Percentiles rank a stretch among this genome's conserved stretches.
Evolutionary conservation across 73 alveolate species (phyloP).

Genomic region (Paraurostyla sp.): DNA sequence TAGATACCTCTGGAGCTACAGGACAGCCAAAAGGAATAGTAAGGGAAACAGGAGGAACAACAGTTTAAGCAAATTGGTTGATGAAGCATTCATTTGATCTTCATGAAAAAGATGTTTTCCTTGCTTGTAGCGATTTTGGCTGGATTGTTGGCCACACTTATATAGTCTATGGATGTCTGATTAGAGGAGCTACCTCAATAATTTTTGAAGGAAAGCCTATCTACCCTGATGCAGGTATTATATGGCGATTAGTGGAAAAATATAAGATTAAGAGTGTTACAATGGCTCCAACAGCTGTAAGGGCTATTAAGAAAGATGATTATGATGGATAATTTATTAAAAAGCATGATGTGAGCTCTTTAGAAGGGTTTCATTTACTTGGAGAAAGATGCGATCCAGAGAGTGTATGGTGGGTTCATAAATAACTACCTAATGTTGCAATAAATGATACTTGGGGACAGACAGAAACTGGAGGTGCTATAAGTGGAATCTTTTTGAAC

Average conservation of each 20-base stretch:
- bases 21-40: constrained; percentile 99
- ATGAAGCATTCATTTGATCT: constrained; percentile 95
- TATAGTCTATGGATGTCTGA: constrained; percentile 99
- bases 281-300: constrained; percentile 99
- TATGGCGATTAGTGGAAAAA: constrained; percentile 92
- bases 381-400: constrained; percentile 99
- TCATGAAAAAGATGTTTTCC: constrained; percentile 90
- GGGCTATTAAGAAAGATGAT: constrained; percentile 98
- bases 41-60: constrained; percentile 98
- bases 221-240: constrained; percentile 96
- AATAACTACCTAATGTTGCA: constrained; percentile 80
- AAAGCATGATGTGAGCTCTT: constrained; percentile 78
- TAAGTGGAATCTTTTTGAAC: constrained; percentile 63
- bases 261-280: constrained; percentile 93
- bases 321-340: constrained; percentile 95
- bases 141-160: constrained; percentile 99
- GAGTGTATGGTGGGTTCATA: constrained; percentile 92
- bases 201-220: constrained; percentile 99
- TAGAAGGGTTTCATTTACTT: constrained; percentile 84
- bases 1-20: constrained; percentile 99
- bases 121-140: constrained; percentile 99
- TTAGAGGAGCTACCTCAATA: constrained; percentile 98
- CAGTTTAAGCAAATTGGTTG: constrained; percentile 93
- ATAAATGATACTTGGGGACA: constrained; percentile 99
- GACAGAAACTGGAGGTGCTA: constrained; percentile 99